A percentile compares a stretch with the other conserved stretches of the same genome.
These are phyloP conservation scores for Auriscalpium orientale DNA, from an alignment of 768 basidiomycete genomes.

Conservation along the genomic window DNA sequence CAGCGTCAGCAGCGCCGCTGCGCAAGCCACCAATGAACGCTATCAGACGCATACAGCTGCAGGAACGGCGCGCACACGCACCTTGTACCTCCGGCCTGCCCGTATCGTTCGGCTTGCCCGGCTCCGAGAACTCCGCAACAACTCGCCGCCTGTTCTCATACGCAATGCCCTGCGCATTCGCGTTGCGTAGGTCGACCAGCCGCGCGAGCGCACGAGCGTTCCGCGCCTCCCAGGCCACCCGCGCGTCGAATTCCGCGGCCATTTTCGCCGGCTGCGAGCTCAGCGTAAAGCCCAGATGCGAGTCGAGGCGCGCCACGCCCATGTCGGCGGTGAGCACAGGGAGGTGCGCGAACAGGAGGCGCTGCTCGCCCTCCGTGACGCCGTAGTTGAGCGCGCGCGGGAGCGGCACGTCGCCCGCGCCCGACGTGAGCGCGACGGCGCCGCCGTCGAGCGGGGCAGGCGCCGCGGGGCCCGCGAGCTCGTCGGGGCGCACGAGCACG, in stretches of 20 bases:
- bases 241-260: slow-evolving; percentile 24
- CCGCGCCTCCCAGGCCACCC: not conserved
- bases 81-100: slow-evolving; percentile 90
- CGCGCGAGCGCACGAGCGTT: slow-evolving; percentile 48
- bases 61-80: slow-evolving; percentile 26
- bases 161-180: slow-evolving; percentile 79
- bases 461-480: slow-evolving; percentile 3
- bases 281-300: slow-evolving; percentile 18
- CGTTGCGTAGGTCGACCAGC: slow-evolving; percentile 79
- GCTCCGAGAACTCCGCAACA: slow-evolving; percentile 68
- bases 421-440: slow-evolving; percentile 6
- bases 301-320: not conserved
- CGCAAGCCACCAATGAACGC: not conserved
- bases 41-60: not conserved
- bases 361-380: slow-evolving; percentile 48
- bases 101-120: slow-evolving; percentile 60
- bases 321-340: slow-evolving; percentile 42
- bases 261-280: too few species aligned
- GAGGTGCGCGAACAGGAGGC: slow-evolving; percentile 58
- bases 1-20: slow-evolving; percentile 83
- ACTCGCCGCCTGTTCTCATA: slow-evolving; percentile 81
- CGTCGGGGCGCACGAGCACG: slow-evolving; percentile 30
- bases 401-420: slow-evolving; percentile 34
- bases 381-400: slow-evolving; percentile 61
- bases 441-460: not conserved